Conservation (phyloP, 208 protist genomes). For the Strigomonas culicis region DNA sequence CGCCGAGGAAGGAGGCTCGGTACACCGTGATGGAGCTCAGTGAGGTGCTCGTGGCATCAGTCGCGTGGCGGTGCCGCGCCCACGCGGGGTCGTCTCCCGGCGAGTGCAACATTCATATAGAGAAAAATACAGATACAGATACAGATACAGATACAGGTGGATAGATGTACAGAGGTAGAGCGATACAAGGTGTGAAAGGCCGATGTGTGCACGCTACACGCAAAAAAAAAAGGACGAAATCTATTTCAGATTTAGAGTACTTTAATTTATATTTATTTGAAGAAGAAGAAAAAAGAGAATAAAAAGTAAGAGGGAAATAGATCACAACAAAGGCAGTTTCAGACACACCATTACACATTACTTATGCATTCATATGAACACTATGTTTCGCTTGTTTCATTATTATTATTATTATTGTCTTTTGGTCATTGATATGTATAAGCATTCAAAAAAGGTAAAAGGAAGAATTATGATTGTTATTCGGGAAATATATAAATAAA, state of each 20-base stretch:
- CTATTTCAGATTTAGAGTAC: neutral
- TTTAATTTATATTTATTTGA: neutral
- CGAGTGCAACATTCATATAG: too few relatives aligned
- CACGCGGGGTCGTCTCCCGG: too few relatives aligned
- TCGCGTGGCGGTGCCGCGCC: too few relatives aligned
- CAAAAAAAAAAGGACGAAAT: conserved; percentile 1
- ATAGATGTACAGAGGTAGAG: too few relatives aligned
- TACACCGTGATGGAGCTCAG: too few relatives aligned
- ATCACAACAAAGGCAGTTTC: neutral
- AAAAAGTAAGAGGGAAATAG: conserved; percentile 7
- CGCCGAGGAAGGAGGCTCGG: too few relatives aligned
- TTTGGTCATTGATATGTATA: neutral
- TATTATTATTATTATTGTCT: neutral
- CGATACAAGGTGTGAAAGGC: too few relatives aligned
- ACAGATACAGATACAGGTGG: too few relatives aligned
- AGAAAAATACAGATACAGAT: too few relatives aligned
- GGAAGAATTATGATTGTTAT: neutral
- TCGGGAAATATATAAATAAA: neutral
- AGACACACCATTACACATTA: neutral
- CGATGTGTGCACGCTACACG: too few relatives aligned
- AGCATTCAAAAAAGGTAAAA: neutral
- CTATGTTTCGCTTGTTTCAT: neutral
- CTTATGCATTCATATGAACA: neutral
- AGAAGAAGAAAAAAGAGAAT: conserved; percentile 11
- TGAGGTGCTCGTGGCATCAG: too few relatives aligned